These are phyloP conservation scores for Lyophyllum semitale DNA, from an alignment of 768 basidiomycete genomes.

Conservation along the genomic window DNA sequence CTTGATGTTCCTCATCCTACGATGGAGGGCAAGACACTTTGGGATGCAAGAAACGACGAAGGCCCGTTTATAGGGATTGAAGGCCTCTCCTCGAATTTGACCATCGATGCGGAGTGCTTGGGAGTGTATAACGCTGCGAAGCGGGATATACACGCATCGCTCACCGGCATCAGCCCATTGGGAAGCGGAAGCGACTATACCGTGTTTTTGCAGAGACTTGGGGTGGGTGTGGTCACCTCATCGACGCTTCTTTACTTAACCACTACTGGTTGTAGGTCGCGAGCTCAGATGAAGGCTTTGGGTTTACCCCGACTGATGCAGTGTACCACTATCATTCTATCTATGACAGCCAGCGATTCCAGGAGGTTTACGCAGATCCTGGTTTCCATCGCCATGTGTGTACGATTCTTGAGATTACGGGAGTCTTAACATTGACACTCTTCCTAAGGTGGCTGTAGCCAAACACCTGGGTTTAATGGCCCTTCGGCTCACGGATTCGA, in stretches of 20 bases:
- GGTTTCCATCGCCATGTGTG: constrained; percentile 73
- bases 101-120: constrained; percentile 44
- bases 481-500: constrained; percentile 62
- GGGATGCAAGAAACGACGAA: constrained; percentile 71
- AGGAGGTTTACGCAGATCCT: constrained; percentile 75
- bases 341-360: constrained; percentile 74
- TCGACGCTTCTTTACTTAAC: not conserved
- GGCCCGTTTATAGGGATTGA: constrained; percentile 46
- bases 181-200: constrained; percentile 92
- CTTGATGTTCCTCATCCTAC: constrained; percentile 76
- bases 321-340: constrained; percentile 79
- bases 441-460: constrained; percentile 59
- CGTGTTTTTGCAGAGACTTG: constrained; percentile 80
- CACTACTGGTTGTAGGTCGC: constrained; percentile 33
- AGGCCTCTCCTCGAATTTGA: constrained; percentile 10
- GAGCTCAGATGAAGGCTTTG: constrained; percentile 45
- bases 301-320: constrained; percentile 49
- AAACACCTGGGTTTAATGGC: constrained; percentile 65
- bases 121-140: constrained; percentile 39
- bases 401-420: constrained; percentile 9
- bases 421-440: not conserved
- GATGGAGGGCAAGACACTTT: constrained; percentile 62
- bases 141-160: constrained; percentile 28
- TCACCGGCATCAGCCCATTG: constrained; percentile 56
- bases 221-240: constrained; percentile 31